Percentiles rank a stretch among this genome's conserved stretches.
Evolutionary conservation across 2,329 filamentous ascomycete species (phyloP).

Genomic region (Phaeosphaeriaceae sp.): DNA sequence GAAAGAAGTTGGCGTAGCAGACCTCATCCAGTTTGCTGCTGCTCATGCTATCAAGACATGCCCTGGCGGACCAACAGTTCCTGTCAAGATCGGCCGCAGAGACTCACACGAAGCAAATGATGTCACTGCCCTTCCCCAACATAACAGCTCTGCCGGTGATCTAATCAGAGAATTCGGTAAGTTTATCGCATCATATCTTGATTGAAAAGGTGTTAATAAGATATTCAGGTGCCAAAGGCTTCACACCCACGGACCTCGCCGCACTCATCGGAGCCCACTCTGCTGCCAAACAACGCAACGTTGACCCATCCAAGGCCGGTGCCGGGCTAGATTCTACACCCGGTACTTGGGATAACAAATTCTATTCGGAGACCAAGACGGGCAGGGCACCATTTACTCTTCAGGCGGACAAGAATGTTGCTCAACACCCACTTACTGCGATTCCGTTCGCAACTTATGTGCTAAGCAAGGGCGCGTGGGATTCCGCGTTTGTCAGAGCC

Average conservation of each 20-base stretch:
- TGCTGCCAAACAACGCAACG: slow-evolving; percentile 37
- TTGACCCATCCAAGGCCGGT: slow-evolving; percentile 31
- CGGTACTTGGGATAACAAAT: slow-evolving; percentile 47
- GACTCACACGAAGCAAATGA: slow-evolving; percentile 34
- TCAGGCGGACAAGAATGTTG: slow-evolving; percentile 35
- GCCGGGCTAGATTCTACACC: slow-evolving; percentile 44
- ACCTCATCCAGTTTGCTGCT: slow-evolving; percentile 48
- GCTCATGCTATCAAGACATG: slow-evolving; percentile 48
- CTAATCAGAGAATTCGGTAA: slow-evolving; percentile 42
- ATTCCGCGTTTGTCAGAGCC: slow-evolving; percentile 40
- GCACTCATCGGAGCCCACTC: slow-evolving; percentile 49
- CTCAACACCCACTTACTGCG: slow-evolving; percentile 26
- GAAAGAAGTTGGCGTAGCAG: slow-evolving; percentile 46
- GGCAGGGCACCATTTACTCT: slow-evolving; percentile 40
- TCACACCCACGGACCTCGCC: slow-evolving; percentile 45
- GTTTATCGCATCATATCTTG: neutral
- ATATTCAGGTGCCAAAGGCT: slow-evolving; percentile 37
- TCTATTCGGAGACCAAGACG: slow-evolving; percentile 41
- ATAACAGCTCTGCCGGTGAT: slow-evolving; percentile 15
- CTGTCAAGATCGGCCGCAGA: slow-evolving; percentile 42
- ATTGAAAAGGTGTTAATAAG: neutral
- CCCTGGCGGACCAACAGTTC: slow-evolving; percentile 41
- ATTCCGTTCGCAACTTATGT: slow-evolving; percentile 33
- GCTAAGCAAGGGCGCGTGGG: slow-evolving; percentile 36
- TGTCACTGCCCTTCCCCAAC: slow-evolving; percentile 31